Conservation (phyloP, 2,329 filamentous ascomycete genomes). For the Aspergillus aculeatus region DNA sequence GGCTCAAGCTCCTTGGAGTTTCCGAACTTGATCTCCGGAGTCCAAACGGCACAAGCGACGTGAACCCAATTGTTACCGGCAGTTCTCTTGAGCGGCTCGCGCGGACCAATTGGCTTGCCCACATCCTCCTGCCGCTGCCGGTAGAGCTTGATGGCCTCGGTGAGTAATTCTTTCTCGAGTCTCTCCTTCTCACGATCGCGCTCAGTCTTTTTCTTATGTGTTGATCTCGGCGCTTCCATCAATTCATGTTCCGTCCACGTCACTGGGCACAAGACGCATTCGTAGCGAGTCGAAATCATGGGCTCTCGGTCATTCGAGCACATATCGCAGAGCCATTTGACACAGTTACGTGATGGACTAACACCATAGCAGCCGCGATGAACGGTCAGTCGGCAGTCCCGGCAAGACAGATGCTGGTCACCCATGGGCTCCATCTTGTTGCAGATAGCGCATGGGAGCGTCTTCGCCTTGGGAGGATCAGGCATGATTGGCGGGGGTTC, state of each 20-base stretch:
- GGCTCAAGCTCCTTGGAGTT: conserved; percentile 78
- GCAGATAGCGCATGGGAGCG: conserved; percentile 84
- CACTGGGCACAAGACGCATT: conserved; percentile 88
- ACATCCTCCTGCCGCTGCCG: conserved; percentile 77
- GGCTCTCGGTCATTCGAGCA: conserved; percentile 92
- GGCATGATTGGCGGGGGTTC: conserved; percentile 65
- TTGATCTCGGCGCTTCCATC: conserved; percentile 74
- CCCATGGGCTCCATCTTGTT: conserved; percentile 68
- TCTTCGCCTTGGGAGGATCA: conserved; percentile 73
- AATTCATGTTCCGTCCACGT: conserved; percentile 79
- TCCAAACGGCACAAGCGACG: conserved; percentile 88
- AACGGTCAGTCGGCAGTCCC: conserved; percentile 85
- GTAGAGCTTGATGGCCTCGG: conserved; percentile 77
- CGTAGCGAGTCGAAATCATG: conserved; percentile 88
- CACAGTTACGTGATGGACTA: conserved; percentile 62
- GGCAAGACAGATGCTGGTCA: conserved; percentile 74
- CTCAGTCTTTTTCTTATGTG: conserved; percentile 86
- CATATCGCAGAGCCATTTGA: conserved; percentile 94
- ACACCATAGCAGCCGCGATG: conserved; percentile 94
- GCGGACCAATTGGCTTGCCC: conserved; percentile 77
- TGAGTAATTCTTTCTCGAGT: conserved; percentile 77
- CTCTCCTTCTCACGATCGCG: conserved; percentile 87
- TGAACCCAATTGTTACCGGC: conserved; percentile 98
- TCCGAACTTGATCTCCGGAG: conserved; percentile 88
- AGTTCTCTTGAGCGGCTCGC: conserved; percentile 89